Percentiles rank a stretch among this genome's conserved stretches.
These are phyloP conservation scores for Hygrophoropsis aurantiaca DNA, from an alignment of 768 basidiomycete genomes.

Conservation along the genomic window DNA sequence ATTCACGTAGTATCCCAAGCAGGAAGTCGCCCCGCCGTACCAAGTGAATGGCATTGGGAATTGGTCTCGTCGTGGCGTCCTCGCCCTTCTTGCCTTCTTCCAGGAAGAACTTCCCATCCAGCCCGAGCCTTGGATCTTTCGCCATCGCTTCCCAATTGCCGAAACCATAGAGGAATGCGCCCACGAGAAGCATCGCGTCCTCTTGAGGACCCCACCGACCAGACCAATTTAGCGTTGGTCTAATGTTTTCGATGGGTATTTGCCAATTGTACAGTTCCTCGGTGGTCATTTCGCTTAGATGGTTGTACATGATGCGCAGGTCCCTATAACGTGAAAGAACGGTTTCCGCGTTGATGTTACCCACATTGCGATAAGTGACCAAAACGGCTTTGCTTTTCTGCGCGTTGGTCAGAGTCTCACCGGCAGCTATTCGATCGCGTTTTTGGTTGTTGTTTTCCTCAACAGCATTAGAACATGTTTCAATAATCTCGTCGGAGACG, in stretches of 20 bases:
- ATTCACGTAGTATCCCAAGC: conserved; percentile 77
- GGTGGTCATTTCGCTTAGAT: conserved; percentile 58
- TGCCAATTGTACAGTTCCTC: conserved; percentile 80
- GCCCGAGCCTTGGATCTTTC: conserved; percentile 79
- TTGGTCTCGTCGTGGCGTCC: conserved; percentile 79
- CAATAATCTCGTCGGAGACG: conserved; percentile 90
- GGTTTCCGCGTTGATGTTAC: conserved; percentile 97
- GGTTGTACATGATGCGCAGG: conserved; percentile 82
- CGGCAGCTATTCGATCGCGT: conserved; percentile 69
- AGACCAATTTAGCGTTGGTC: conserved; percentile 94
- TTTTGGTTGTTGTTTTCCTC: conserved; percentile 83
- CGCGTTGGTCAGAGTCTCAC: conserved; percentile 87
- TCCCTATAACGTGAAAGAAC: conserved; percentile 88
- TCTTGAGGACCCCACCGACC: conserved; percentile 92
- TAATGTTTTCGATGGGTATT: conserved; percentile 90
- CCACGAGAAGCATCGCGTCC: conserved; percentile 92
- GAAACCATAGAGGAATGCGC: conserved; percentile 91
- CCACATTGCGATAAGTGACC: conserved; percentile 84
- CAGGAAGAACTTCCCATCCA: conserved; percentile 94
- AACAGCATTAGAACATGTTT: conserved; percentile 79
- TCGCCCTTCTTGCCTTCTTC: conserved; percentile 97
- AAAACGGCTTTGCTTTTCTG: conserved; percentile 98
- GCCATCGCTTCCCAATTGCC: conserved; percentile 96
- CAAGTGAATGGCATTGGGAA: conserved; percentile 97
- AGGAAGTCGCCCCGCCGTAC: conserved; percentile 97